Evolutionary conservation across 164 flowering plant species (phyloP).

Genomic region (Taxillus chinensis): DNA sequence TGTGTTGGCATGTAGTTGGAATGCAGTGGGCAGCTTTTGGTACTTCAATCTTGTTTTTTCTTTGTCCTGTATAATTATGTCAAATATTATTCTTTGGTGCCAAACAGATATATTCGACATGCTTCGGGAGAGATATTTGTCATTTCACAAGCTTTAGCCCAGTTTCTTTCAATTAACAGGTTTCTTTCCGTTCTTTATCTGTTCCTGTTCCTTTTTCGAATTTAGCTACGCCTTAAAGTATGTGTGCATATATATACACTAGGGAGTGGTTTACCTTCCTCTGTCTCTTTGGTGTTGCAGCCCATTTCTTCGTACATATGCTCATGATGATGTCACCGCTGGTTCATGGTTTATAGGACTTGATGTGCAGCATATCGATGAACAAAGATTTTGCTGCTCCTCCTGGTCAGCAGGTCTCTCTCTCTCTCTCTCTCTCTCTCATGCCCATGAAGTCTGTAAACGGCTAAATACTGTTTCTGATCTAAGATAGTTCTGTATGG

Average conservation of each 20-base stretch:
- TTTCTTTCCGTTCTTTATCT: slow-evolving; percentile 9
- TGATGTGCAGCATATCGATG: slow-evolving; percentile 74
- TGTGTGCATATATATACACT: background rate
- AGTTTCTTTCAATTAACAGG: slow-evolving; percentile 85
- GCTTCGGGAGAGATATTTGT: slow-evolving; percentile 90
- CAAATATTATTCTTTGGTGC: background rate
- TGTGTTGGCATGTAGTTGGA: no score
- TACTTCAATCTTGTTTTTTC: no score
- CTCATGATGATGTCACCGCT: slow-evolving; percentile 87
- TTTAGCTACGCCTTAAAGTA: background rate
- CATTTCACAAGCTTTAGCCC: slow-evolving; percentile 79
- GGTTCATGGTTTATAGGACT: slow-evolving; percentile 97
- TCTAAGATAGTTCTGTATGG: no score
- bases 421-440: slow-evolving; percentile 15
- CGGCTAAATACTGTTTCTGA: no score
- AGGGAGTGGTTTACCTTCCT: background rate
- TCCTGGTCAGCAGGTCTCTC: slow-evolving; percentile 79
- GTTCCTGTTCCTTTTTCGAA: background rate
- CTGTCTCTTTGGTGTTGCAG: slow-evolving; percentile 24
- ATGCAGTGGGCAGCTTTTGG: no score
- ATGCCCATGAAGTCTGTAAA: no score
- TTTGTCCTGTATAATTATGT: no score
- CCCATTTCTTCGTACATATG: slow-evolving; percentile 66
- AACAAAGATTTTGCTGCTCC: slow-evolving; percentile 71
- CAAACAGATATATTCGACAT: slow-evolving; percentile 78